Conservation (phyloP, 2,329 filamentous ascomycete genomes). For the Acrocalymma vagum region DNA sequence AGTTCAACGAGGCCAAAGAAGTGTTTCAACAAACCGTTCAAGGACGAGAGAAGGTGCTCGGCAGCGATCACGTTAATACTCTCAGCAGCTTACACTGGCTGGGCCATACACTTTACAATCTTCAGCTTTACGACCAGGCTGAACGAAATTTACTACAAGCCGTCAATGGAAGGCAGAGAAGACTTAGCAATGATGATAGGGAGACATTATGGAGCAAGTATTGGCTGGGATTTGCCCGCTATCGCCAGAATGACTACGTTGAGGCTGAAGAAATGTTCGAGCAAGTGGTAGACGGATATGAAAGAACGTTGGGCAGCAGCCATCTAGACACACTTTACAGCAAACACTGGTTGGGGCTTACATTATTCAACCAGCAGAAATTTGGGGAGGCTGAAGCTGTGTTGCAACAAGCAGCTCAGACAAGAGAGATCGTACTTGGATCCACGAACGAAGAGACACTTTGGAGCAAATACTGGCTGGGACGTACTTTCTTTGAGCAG, state of each 20-base stretch:
- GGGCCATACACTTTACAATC: constrained; percentile 4
- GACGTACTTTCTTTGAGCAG: constrained; percentile 3
- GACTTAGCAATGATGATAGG: no score
- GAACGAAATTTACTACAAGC: no score
- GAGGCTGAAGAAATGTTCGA: constrained; percentile 1
- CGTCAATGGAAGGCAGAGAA: no score
- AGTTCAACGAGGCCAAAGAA: constrained; percentile 9
- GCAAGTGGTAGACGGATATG: neutral
- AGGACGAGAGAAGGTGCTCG: constrained; percentile 2
- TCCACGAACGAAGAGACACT: constrained; percentile 2
- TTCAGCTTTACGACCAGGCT: no score
- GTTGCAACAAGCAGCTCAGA: constrained; percentile 1
- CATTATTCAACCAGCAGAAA: constrained; percentile 6
- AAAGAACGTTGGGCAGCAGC: constrained; percentile 6
- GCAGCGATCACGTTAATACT: constrained; percentile 1
- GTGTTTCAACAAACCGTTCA: constrained; percentile 3
- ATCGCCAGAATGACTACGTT: neutral
- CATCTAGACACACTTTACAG: constrained; percentile 6
- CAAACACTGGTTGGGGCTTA: neutral
- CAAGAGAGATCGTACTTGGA: constrained; percentile 3
- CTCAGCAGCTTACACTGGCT: constrained; percentile 5
- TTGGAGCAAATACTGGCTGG: constrained; percentile 5
- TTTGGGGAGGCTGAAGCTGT: constrained; percentile 7
- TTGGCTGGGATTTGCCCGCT: neutral
- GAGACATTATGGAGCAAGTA: no score